Base-by-base conservation (phyloP, 2,329 filamentous ascomycete genomes). In the Scedosporium boydii region DNA sequence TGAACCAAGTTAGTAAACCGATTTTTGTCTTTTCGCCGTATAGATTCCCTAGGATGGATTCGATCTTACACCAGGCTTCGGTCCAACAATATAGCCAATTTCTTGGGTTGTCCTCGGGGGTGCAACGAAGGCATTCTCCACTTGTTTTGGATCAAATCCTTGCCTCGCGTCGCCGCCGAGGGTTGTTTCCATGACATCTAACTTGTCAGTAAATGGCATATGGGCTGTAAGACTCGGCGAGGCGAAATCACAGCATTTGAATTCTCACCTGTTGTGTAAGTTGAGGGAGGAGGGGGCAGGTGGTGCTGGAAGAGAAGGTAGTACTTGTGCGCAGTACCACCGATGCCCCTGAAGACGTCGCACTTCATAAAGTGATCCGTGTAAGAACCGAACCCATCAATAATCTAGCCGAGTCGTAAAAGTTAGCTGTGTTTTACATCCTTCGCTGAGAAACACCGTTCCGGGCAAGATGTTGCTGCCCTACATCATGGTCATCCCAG, bases 271-370 rank as follows among this genome's bases (percentile, higher is more conserved):
- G 90, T 90, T 2, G 91, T 96, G 72, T 88, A 97, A 1, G 93
- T 96, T 34, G 90, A 93, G 65, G 83, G 79, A 0, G 93, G 92
- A 1, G 93, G 93, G 12, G 93, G 85, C 59, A 96, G 78, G 70
- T 97, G 93, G 68, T 99, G 95, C 76, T 99, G 95, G 75, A 99
- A 99, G 9, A 99, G 83, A 83, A 98, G 85, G 73, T 99, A 99
- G 75, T 98, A 98, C 75, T 99, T 99, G 80, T 95, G 96, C 1
- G 95, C 95, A 62, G 93, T 87, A 38, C 90, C 91, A 4, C 95
- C 95, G 63, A 99, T 85, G 21, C 95, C 95, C 55, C 89, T 88
- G 74, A 99, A 98, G 5, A 99, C 91, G 57, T 91, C 83, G 60
- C 91, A 95, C 68, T 84, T 85, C 92, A 98, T 98, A 71, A 98